A percentile compares a stretch with the other conserved stretches of the same genome.
phyloP scores from a whole-genome alignment of 495 filamentous ascomycete species.

The Elasticomyces elasticus region DNA sequence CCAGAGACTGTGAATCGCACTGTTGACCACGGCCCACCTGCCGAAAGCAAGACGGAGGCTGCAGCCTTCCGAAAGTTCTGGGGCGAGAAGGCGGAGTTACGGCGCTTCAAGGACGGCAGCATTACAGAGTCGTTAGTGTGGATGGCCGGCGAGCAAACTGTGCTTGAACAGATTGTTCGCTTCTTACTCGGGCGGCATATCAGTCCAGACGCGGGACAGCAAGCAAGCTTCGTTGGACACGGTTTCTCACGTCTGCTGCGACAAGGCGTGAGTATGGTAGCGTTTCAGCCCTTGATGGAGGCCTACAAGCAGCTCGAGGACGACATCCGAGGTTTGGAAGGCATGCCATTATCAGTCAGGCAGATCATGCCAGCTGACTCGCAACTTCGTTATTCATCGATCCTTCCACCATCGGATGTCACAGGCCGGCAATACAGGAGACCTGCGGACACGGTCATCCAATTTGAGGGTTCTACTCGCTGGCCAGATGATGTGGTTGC shows the following conservation, averaged over 20 bases:
- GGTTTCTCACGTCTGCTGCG: conserved; percentile 49
- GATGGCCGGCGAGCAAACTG: conserved; percentile 51
- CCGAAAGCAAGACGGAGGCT: conserved; percentile 63
- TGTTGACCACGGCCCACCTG: conserved; percentile 77
- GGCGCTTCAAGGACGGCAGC: conserved; percentile 63
- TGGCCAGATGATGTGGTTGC: conserved; percentile 89
- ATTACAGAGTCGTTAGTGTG: conserved; percentile 77
- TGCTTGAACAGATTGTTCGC: conserved; percentile 68
- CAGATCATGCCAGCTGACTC: conserved; percentile 63
- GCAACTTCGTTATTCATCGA: conserved; percentile 63
- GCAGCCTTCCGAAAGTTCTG: conserved; percentile 63
- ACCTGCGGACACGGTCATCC: conserved; percentile 61
- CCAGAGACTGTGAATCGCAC: conserved; percentile 56
- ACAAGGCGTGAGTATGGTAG: conserved; percentile 25
- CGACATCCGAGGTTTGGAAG: conserved; percentile 63
- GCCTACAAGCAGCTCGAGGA: conserved; percentile 63
- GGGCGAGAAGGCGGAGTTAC: conserved; percentile 63
- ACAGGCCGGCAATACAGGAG: conserved; percentile 24
- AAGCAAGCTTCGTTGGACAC: conserved; percentile 51
- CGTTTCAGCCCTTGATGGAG: conserved; percentile 48
- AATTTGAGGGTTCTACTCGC: conserved; percentile 84
- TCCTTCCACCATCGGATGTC: conserved; percentile 32
- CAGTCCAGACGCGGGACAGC: conserved; percentile 38
- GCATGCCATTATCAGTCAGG: conserved; percentile 68
- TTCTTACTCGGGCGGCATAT: conserved; percentile 64